Percentiles rank a stretch among this genome's conserved stretches.
Conservation (phyloP, 192 early-diverging fungal genomes). For the Backusella luteola region DNA sequence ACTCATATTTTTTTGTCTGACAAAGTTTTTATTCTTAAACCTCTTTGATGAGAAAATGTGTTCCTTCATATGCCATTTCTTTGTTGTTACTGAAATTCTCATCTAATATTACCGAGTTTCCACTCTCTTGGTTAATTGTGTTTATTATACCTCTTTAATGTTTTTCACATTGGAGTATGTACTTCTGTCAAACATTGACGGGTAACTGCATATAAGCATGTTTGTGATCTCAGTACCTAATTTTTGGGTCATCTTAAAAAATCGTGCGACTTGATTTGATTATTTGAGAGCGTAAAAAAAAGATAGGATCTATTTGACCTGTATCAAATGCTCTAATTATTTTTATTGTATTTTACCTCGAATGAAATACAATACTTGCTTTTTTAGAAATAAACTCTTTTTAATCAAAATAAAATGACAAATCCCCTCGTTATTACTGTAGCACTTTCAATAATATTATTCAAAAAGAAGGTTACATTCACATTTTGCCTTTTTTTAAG, state of each 20-base stretch:
- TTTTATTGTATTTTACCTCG: neutral
- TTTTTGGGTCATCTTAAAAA: neutral
- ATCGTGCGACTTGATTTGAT: neutral
- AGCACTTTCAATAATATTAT: neutral
- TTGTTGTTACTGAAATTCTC: neutral
- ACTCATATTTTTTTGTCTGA: neutral
- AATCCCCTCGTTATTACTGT: neutral
- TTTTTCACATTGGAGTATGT: neutral
- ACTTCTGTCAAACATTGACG: neutral
- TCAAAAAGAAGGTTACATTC: neutral
- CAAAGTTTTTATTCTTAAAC: neutral
- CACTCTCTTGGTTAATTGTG: neutral
- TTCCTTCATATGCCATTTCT: neutral
- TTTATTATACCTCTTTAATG: neutral
- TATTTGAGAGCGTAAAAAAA: neutral
- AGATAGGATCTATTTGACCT: neutral
- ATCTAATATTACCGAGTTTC: neutral
- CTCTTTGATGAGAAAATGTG: neutral
- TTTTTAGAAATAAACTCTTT: neutral
- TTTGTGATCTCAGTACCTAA: neutral
- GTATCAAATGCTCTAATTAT: neutral
- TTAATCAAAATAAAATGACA: neutral
- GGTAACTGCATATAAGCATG: neutral
- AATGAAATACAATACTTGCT: neutral
- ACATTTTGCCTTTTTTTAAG: too few relatives aligned